A percentile compares a stretch with the other conserved stretches of the same genome.
phyloP scores from a whole-genome alignment of 352 stramenopile species.

The Pythium aphanidermatum region DNA sequence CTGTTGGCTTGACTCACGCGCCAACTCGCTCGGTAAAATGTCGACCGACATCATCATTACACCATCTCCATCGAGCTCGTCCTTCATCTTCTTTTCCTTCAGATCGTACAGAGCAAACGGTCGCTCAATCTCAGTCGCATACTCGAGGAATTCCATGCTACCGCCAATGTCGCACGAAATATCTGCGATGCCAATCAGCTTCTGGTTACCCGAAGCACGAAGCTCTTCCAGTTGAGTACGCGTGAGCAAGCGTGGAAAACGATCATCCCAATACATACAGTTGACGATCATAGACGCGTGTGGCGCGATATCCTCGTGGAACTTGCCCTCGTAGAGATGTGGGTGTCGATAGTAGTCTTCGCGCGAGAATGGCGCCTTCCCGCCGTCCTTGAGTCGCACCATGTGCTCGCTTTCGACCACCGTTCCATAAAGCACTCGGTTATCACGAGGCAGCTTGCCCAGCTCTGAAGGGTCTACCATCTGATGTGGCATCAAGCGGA shows the following conservation, averaged over 20 bases:
- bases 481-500: conserved; percentile 91
- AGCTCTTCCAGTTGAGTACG: conserved; percentile 85
- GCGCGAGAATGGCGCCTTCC: conserved; percentile 21
- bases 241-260: conserved; percentile 90
- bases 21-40: conserved; percentile 94
- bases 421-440: conserved; percentile 67
- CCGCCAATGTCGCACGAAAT: conserved; percentile 95
- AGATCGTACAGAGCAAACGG: conserved; percentile 92
- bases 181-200: conserved; percentile 90
- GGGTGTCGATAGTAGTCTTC: conserved; percentile 91
- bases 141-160: conserved; percentile 92
- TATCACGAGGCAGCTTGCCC: conserved; percentile 53
- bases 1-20: conserved; percentile 91
- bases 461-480: conserved; percentile 89
- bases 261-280: conserved; percentile 96
- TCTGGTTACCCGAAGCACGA: conserved; percentile 53
- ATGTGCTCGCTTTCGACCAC: conserved; percentile 74
- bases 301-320: conserved; percentile 87
- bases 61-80: conserved; percentile 62
- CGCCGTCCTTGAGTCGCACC: conserved; percentile 40
- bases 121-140: conserved; percentile 91
- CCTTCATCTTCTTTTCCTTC: conserved; percentile 55
- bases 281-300: conserved; percentile 93
- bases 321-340: conserved; percentile 86
- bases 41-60: conserved; percentile 95